phyloP scores from a whole-genome alignment of 139 green algal genomes.

The Ettlia oleoabundans region DNA sequence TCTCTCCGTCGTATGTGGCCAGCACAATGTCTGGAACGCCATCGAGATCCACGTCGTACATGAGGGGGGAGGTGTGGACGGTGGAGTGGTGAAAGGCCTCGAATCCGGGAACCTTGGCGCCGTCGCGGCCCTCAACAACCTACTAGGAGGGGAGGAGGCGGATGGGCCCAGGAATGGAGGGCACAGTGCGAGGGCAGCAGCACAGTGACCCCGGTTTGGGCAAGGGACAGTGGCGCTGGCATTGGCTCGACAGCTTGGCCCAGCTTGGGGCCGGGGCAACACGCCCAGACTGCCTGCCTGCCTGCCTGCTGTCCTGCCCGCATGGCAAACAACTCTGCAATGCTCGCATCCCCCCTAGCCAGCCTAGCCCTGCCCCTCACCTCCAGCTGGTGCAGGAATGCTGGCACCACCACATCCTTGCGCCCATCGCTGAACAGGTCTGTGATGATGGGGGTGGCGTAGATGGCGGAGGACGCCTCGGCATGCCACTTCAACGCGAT shows the following conservation, averaged over 20 bases:
- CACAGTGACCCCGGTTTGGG: too few relatives aligned
- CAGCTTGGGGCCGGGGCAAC: too few relatives aligned
- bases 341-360: too few relatives aligned
- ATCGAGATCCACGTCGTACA: constrained; percentile 92
- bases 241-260: too few relatives aligned
- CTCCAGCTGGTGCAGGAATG: constrained; percentile 94
- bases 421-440: constrained; percentile 92
- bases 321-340: too few relatives aligned
- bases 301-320: too few relatives aligned
- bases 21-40: constrained; percentile 86
- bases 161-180: too few relatives aligned
- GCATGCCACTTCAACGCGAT: constrained; percentile 91
- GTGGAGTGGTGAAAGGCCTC: constrained; percentile 73
- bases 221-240: too few relatives aligned
- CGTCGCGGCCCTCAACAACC: constrained; percentile 82
- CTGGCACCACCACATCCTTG: constrained; percentile 94
- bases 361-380: constrained; percentile 56
- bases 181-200: too few relatives aligned
- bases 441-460: constrained; percentile 95
- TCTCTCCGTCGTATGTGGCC: constrained; percentile 91
- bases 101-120: constrained; percentile 67
- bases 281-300: too few relatives aligned
- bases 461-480: constrained; percentile 83
- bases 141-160: constrained; percentile 30
- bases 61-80: constrained; percentile 87